Evolutionary conservation across 179 eudicot species (phyloP).

Genomic region (Silene coronaria): DNA sequence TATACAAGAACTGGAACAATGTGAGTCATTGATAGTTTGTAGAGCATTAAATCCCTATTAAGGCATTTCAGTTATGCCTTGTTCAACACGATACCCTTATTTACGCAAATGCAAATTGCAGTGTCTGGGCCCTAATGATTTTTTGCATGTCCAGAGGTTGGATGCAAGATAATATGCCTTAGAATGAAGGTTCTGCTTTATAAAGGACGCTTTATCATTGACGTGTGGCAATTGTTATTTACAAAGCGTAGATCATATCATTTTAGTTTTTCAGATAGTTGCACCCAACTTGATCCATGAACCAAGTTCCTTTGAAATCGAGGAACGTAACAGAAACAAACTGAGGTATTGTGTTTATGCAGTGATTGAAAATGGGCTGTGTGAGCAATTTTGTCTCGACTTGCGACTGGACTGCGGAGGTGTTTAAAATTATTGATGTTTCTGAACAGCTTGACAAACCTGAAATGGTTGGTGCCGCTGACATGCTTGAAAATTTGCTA

Average conservation of each 20-base stretch:
- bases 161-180: background rate
- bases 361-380: conserved; percentile 40
- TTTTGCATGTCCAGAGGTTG: background rate
- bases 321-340: too few relatives aligned
- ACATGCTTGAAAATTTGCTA: conserved; percentile 8
- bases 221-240: background rate
- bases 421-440: conserved; percentile 23
- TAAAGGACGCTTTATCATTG: background rate
- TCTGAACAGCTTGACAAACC: conserved; percentile 27
- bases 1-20: background rate
- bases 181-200: background rate
- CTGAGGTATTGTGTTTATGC: conserved; percentile 22
- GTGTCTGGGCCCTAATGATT: background rate
- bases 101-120: background rate
- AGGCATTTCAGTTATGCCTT: background rate
- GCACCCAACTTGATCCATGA: background rate
- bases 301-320: background rate
- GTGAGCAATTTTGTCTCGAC: conserved; percentile 42
- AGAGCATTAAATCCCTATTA: too few relatives aligned
- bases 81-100: background rate
- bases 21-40: background rate
- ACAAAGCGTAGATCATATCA: background rate
- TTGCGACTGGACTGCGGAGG: conserved; percentile 30
- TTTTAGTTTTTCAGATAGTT: background rate
- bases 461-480: conserved; percentile 13